Conservation (phyloP, 2,329 filamentous ascomycete genomes). For the Penicillium olsonii region DNA sequence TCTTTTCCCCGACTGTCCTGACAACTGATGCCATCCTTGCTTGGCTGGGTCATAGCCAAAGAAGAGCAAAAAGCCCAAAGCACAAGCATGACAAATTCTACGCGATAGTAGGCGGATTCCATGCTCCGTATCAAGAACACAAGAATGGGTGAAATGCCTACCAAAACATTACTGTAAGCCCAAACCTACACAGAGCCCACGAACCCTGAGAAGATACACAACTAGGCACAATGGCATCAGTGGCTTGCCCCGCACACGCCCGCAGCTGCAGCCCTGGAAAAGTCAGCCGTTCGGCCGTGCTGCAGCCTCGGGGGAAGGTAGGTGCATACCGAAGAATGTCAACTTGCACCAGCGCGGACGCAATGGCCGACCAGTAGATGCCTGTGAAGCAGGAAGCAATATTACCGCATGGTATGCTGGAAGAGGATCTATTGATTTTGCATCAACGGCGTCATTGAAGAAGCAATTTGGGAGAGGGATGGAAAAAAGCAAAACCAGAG, state of each 20-base stretch:
- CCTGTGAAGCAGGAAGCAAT: background rate
- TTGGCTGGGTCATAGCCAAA: background rate
- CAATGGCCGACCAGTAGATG: background rate
- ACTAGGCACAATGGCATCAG: conserved; percentile 3
- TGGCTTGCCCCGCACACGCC: background rate
- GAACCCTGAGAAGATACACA: background rate
- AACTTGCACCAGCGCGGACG: background rate
- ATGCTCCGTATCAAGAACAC: too few relatives aligned
- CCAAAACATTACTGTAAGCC: background rate
- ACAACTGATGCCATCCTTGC: background rate
- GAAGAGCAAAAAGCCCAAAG: too few relatives aligned
- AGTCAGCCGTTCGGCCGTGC: too few relatives aligned
- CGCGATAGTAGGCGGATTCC: too few relatives aligned
- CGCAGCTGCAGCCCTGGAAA: background rate
- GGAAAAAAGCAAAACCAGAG: background rate
- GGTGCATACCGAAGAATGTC: conserved; percentile 9
- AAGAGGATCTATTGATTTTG: conserved; percentile 4
- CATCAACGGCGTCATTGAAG: background rate
- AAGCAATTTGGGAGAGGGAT: background rate
- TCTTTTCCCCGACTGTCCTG: background rate
- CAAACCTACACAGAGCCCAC: background rate
- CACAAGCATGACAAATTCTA: background rate
- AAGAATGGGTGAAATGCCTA: too few relatives aligned
- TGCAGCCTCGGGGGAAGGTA: background rate
- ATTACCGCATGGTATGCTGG: conserved; percentile 11